Conservation (phyloP, 768 basidiomycete species). For the Psilocybe tampanensis region DNA sequence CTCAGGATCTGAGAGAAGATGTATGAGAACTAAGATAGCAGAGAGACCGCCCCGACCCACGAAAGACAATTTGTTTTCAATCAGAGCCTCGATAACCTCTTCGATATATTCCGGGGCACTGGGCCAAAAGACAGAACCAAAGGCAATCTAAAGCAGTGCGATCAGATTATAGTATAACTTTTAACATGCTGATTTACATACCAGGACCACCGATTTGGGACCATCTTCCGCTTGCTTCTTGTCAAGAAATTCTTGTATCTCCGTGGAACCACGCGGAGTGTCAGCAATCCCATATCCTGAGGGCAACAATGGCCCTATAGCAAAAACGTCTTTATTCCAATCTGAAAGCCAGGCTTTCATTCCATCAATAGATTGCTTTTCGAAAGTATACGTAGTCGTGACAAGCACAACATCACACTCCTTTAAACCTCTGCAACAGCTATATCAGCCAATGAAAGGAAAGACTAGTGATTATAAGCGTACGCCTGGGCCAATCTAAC, state of each 20-base stretch:
- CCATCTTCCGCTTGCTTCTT: background rate
- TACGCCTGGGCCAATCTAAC: background rate
- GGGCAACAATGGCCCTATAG: conserved; percentile 15
- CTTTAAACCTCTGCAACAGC: background rate
- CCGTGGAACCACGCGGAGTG: conserved; percentile 2
- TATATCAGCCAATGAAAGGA: background rate
- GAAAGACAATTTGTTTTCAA: conserved; percentile 1
- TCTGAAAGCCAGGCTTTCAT: conserved; percentile 9
- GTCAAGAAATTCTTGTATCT: conserved; percentile 5
- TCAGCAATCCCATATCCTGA: conserved; percentile 3
- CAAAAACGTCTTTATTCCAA: conserved; percentile 1
- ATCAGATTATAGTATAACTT: background rate
- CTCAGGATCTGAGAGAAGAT: background rate
- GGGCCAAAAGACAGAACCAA: background rate
- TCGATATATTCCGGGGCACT: background rate
- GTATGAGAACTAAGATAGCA: background rate
- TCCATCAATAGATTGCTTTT: conserved; percentile 2
- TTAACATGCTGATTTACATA: background rate
- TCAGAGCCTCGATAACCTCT: background rate
- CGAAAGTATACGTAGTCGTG: conserved; percentile 1
- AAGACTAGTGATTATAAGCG: background rate
- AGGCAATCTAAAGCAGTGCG: background rate
- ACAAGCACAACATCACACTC: conserved; percentile 6
- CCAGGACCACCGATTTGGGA: conserved; percentile 7
- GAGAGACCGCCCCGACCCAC: background rate